Base-by-base conservation (phyloP, 2,329 filamentous ascomycete species). In the Zasmidium angulare region DNA sequence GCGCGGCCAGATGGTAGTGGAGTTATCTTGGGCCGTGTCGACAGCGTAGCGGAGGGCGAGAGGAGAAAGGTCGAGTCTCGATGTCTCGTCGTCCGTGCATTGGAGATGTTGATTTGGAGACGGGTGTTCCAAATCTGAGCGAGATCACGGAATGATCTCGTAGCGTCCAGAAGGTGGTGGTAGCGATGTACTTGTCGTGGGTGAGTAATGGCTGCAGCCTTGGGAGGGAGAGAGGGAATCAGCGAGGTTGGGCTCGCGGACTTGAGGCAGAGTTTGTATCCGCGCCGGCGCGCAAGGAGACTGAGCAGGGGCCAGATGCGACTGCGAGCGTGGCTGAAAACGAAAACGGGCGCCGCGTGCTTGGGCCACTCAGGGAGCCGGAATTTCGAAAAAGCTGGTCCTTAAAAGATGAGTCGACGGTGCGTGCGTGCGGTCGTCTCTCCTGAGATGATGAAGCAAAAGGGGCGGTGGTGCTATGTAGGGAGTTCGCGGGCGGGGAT, bases 1-100 rank as follows among this genome's bases (percentile, higher is more conserved):
- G 55, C 50, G 40, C 23, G 31, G 43, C 47, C 24, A 52, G 24
- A 29, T 60, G 24, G 46, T 21, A 19, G 49, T 14, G 20, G 26
- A 43, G 20, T 60, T 69, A 72, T 62, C 61, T 58, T 19, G 64
- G 68, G 59, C 68, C 40, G 63, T 68, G 66, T 66, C 67, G 63
- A 68, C 64, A 66, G 56, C 63, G 67, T 62, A 67, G 60, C 40
- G 63, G 70, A 60, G 69, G 69, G 56, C 65, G 66, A 58, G 68
- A 68, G 64, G 65, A 68, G 61, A 68, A 68, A 61, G 60, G 63
- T 63, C 64, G 60, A 60, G 62, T 65, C 54, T 56, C 58, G 55
- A 56, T 60, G 56, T 61, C 62, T 63, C 60, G 60, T 61, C 55
- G 62, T 68, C 55, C 52, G 68, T 67, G 70, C 70, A 71, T 72